Evolutionary conservation across 2,329 filamentous ascomycete species (phyloP).

Genomic region (Fusarium sacchari): DNA sequence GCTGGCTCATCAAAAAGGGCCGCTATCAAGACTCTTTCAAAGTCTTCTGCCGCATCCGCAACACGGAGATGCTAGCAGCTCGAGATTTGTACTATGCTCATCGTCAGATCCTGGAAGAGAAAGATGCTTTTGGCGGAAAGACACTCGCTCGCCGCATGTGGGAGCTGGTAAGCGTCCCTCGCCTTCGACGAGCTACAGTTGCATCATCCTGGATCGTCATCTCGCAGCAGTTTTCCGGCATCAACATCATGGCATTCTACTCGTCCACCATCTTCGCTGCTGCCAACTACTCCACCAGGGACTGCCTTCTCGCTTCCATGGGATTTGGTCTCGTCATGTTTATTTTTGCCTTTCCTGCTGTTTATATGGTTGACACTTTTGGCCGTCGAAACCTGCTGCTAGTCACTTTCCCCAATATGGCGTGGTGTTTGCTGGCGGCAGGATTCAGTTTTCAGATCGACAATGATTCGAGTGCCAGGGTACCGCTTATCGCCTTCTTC

Average conservation of each 20-base stretch:
- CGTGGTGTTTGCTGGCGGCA: constrained; percentile 43
- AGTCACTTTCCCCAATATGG: constrained; percentile 47
- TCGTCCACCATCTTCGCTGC: constrained; percentile 59
- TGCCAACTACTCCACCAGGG: constrained; percentile 53
- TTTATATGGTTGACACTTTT: constrained; percentile 64
- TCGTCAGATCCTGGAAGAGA: constrained; percentile 49
- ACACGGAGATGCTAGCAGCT: constrained; percentile 66
- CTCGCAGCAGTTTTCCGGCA: constrained; percentile 43
- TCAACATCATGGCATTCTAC: constrained; percentile 58
- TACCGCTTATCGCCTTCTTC: constrained; percentile 60
- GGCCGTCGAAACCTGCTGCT: constrained; percentile 58
- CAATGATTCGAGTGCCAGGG: constrained; percentile 49
- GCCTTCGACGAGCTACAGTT: constrained; percentile 56
- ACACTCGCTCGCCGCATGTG: constrained; percentile 52
- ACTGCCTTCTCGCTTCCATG: constrained; percentile 59
- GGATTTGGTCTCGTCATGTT: constrained; percentile 65
- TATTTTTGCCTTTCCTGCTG: constrained; percentile 62
- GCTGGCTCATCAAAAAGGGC: constrained; percentile 72
- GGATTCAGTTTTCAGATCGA: constrained; percentile 61
- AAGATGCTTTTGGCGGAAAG: constrained; percentile 47
- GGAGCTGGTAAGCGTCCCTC: constrained; percentile 60
- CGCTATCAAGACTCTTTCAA: constrained; percentile 63
- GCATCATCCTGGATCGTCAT: constrained; percentile 46
- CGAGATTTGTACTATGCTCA: constrained; percentile 66
- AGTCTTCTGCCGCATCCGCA: constrained; percentile 66